Conservation (phyloP, 306 rosid species). For the Lagenaria siceraria region DNA sequence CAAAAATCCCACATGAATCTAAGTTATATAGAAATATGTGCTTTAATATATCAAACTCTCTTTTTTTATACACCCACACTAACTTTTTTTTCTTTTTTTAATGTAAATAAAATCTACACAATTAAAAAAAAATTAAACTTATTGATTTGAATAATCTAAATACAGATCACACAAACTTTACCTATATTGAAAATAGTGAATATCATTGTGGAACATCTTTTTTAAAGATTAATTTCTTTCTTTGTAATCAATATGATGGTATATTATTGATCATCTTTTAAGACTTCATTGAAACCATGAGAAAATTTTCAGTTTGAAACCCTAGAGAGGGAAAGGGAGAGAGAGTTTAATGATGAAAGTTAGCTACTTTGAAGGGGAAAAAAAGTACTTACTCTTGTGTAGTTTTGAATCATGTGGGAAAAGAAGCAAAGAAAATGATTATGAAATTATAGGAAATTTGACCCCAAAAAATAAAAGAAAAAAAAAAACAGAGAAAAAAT, state of each 20-base stretch:
- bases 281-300: neutral
- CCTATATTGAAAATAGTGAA: neutral
- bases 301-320: neutral
- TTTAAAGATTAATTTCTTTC: neutral
- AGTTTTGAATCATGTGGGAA: neutral
- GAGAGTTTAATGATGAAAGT: slow-evolving; percentile 1
- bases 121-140: neutral
- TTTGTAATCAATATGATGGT: neutral
- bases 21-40: neutral
- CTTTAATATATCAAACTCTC: neutral
- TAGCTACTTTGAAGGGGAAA: neutral
- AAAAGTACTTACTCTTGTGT: slow-evolving; percentile 5
- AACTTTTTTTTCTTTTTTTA: neutral
- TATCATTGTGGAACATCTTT: neutral
- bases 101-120: no score
- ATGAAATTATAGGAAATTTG: slow-evolving; percentile 34
- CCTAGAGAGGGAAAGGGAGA: neutral
- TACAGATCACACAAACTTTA: neutral
- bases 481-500: neutral
- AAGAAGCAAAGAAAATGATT: slow-evolving; percentile 27
- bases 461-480: neutral
- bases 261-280: neutral
- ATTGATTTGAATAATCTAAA: neutral
- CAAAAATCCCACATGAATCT: no score
- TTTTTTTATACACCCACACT: neutral